These are phyloP conservation scores for Angomonas ambiguus DNA, from an alignment of 208 protist species.

Conservation along the genomic window DNA sequence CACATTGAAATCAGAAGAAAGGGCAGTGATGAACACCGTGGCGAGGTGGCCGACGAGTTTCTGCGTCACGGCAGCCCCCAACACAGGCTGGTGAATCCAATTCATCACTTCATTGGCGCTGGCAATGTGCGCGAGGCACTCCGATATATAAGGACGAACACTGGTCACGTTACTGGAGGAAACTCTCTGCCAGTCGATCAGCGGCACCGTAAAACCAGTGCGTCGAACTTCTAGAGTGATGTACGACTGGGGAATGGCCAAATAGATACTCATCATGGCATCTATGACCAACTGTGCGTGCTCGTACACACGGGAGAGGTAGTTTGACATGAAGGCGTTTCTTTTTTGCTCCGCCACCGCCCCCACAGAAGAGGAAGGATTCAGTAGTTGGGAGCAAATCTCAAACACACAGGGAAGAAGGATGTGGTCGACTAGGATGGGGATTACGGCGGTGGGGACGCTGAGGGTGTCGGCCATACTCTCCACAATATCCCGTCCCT, in stretches of 20 bases:
- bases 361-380: constrained; percentile 25
- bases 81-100: constrained; percentile 62
- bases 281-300: constrained; percentile 82
- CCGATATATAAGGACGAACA: constrained; percentile 78
- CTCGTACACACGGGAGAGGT: constrained; percentile 66
- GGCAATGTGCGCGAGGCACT: constrained; percentile 67
- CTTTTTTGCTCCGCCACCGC: constrained; percentile 18
- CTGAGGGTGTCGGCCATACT: constrained; percentile 79
- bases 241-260: constrained; percentile 58
- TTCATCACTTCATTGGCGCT: constrained; percentile 65
- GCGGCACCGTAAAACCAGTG: constrained; percentile 55
- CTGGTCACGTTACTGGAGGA: constrained; percentile 43
- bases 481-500: constrained; percentile 60
- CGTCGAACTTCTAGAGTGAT: constrained; percentile 61
- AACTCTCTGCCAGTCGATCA: constrained; percentile 84
- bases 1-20: constrained; percentile 61
- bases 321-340: constrained; percentile 39
- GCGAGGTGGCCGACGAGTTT: constrained; percentile 68
- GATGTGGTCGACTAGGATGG: constrained; percentile 68
- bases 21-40: constrained; percentile 47
- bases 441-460: constrained; percentile 51
- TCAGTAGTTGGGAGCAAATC: constrained; percentile 34
- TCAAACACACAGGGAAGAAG: constrained; percentile 68
- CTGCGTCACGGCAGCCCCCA: constrained; percentile 71
- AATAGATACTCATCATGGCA: constrained; percentile 74